Evolutionary conservation across 345 rosid genomes (phyloP).

Genomic region (Eucalyptus cloeziana): DNA sequence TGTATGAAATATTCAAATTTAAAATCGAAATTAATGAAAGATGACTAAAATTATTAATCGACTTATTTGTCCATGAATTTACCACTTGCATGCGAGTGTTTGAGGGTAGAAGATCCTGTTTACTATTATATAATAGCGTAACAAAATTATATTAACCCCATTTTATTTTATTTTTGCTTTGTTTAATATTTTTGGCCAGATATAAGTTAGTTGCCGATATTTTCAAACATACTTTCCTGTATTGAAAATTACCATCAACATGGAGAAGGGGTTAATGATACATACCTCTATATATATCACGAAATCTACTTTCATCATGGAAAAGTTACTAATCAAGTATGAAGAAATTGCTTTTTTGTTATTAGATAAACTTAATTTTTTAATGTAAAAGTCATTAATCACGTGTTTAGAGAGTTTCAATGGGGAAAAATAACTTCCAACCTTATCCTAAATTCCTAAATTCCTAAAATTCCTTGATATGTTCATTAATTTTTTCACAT

Average conservation of each 20-base stretch:
- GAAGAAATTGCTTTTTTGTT: background rate
- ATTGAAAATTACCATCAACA: background rate
- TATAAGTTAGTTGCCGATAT: too few species aligned
- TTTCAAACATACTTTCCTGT: background rate
- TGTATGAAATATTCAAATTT: background rate
- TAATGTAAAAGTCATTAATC: background rate
- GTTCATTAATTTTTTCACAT: background rate
- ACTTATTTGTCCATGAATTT: background rate
- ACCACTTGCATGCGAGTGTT: background rate
- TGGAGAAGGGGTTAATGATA: background rate
- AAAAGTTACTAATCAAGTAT: background rate
- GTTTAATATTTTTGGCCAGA: too few species aligned
- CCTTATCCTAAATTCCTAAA: background rate
- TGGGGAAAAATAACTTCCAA: background rate
- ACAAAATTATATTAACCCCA: background rate
- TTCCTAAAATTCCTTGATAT: background rate
- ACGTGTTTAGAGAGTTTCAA: background rate
- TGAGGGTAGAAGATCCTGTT: background rate
- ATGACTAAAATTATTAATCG: background rate
- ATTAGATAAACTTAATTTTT: background rate
- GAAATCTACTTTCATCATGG: background rate
- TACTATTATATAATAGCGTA: background rate
- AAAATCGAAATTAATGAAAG: background rate
- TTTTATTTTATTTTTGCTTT: too few species aligned
- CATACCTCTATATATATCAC: background rate